Base-by-base conservation (phyloP, 2,329 filamentous ascomycete genomes). In the Chaetomium sp. region DNA sequence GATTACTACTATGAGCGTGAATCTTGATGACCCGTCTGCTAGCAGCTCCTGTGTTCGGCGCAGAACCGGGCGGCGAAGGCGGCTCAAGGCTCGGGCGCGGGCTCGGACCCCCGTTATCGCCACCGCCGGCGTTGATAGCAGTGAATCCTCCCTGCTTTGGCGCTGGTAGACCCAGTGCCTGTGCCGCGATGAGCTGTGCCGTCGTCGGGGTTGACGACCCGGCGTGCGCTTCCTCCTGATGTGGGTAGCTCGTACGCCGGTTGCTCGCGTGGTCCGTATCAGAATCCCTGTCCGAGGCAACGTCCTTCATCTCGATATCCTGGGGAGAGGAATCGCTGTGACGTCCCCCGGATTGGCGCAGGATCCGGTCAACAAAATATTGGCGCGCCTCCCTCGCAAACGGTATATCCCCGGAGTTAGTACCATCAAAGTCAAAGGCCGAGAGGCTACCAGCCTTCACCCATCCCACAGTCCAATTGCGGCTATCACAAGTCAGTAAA, bases 391-490 rank as follows among this genome's bases (percentile, higher is more conserved):
- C 59, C 3, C 46, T 3, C 10, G 60, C 61, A 45, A 55, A 53
- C 0, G 64, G 62, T 3, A 64, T 57, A 8, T 59, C 48, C 7
- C 43, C 40, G 11, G 49, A 45, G 7, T 43, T 44, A 4, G 59
- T 54, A 12, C 62, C 56, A 14, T 63, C 53, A 32, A 66, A 64
- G 41, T 65, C 49, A 41, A 68, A 65, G 0, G 34, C 37, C 1
- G 56, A 57, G 0, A 67, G 52, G 34, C 63, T 52, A 11, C 54
- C 57, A 0, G 62, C 64, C n/a, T 54, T 53, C 2, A 64, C 52
- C 65, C 65, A 68, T 14, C 63, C 65, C 5, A 66, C 52, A 12
- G 9, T 10, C 50, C 45, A 59, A 19, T 10, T 45, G 3, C 32
- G 38, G 27, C 40, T 45, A 33, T 37, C 14, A 43, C 53, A 12